These are phyloP conservation scores for Lagenidium giganteum DNA, from an alignment of 352 stramenopile genomes.

Conservation along the genomic window DNA sequence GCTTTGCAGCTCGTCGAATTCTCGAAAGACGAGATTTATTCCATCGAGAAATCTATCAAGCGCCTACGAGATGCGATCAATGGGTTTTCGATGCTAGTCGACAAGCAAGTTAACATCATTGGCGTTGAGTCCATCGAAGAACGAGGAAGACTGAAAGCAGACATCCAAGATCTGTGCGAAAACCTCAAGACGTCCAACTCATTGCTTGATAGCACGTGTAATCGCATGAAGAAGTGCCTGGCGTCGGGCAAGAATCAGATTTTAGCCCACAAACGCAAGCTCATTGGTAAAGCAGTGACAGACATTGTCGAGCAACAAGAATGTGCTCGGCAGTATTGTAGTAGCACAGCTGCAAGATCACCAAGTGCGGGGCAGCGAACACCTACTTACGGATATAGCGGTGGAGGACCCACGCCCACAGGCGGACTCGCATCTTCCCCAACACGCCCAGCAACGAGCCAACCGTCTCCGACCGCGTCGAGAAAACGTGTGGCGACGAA, in stretches of 20 bases:
- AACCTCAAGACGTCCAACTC: constrained; percentile 49
- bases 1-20: constrained; percentile 61
- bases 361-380: not conserved
- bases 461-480: constrained; percentile 3
- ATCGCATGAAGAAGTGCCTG: constrained; percentile 58
- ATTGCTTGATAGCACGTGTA: constrained; percentile 44
- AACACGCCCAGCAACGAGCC: not conserved
- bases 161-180: constrained; percentile 59
- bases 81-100: constrained; percentile 63
- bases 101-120: constrained; percentile 72
- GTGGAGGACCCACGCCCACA: too few species aligned
- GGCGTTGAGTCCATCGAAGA: constrained; percentile 35
- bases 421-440: constrained; percentile 3
- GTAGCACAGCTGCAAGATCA: too few species aligned
- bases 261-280: constrained; percentile 37
- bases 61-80: constrained; percentile 54
- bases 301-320: too few species aligned
- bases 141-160: constrained; percentile 36
- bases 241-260: constrained; percentile 39
- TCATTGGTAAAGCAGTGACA: constrained; percentile 19
- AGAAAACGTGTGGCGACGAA: constrained; percentile 10
- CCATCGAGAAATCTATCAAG: constrained; percentile 54
- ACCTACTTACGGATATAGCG: not conserved
- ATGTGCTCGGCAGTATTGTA: too few species aligned
- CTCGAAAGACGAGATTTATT: constrained; percentile 43